Evolutionary conservation across 192 early-diverging fungal genomes (phyloP), one percentile per base, ranked within the genome.

Genomic region (Backusella tuberculispora): DNA sequence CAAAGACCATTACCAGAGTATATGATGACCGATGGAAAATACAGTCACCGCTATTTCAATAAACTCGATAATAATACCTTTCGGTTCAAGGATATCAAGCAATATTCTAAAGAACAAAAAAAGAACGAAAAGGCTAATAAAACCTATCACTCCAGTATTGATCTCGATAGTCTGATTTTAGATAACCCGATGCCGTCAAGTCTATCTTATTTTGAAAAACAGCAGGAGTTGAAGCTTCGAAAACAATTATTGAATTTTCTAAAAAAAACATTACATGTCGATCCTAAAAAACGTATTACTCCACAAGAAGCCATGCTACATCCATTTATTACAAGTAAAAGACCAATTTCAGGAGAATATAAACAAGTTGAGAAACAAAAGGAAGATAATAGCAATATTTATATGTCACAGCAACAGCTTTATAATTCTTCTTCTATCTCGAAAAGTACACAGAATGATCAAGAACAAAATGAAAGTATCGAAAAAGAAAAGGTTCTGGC

Each of bases 21-120:
- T 21, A 99, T 97, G 95, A 88, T 95, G 34, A 95, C 97, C 78
- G 91, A 90, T 69, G 96, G 94, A 10, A 96, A 96, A 79, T 88
- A 88, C 29, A 89, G 94, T 2, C 86, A 89, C 21, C 86, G 91
- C 63, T 98, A 94, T 60, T 98, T 99, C 81, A 89, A 95, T 56
- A 89, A 91, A 65, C 72, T 83, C 14, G 78, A 79, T 7, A 71
- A 74, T 21, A 80, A 76, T 0, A 81, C 86, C 44, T 87, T 80
- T 46, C 4, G 7, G n/a, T 50, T 19, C n/a, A 29, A 72, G 37
- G 50, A 29, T 29, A 75, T 43, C 10, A 40, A 53, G 1, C 37
- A 75, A 41, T 75, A 68, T 44, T 50, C 40, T 29, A 21, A 75
- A n/a, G 74, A 75, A 10, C 42, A 75, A 19, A 68, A 67, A n/a